phyloP scores from a whole-genome alignment of 495 filamentous ascomycete species.

The Penicillium ochrochloron region DNA sequence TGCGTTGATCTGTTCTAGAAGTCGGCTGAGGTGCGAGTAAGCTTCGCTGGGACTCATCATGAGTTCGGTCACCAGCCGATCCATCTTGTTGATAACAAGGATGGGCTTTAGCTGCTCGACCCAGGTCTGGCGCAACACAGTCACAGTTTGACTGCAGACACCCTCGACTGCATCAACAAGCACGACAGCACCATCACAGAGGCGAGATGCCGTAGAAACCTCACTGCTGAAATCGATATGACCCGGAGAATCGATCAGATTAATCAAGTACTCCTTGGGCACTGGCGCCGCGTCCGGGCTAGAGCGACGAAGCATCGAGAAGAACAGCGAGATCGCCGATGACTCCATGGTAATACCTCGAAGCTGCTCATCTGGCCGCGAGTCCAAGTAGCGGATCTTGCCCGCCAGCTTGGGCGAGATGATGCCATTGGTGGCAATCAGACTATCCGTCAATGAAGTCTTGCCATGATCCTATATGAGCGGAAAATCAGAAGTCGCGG shows the following conservation, averaged over 20 bases:
- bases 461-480: slow-evolving; percentile 83
- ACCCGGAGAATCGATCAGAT: slow-evolving; percentile 96
- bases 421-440: slow-evolving; percentile 99
- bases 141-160: slow-evolving; percentile 98
- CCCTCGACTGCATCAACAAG: slow-evolving; percentile 98
- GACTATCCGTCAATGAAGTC: slow-evolving; percentile 93
- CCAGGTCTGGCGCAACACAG: slow-evolving; percentile 94
- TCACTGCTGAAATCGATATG: slow-evolving; percentile 99
- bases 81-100: slow-evolving; percentile 97
- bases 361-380: slow-evolving; percentile 93
- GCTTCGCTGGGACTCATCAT: slow-evolving; percentile 91
- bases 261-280: slow-evolving; percentile 90
- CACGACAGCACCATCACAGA: slow-evolving; percentile 94
- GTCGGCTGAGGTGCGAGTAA: slow-evolving; percentile 84
- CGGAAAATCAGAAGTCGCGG: slow-evolving; percentile 6
- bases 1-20: slow-evolving; percentile 95
- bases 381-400: slow-evolving; percentile 97
- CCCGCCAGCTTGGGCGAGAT: slow-evolving; percentile 97
- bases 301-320: slow-evolving; percentile 80
- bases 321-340: slow-evolving; percentile 95
- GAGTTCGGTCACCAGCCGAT: slow-evolving; percentile 88
- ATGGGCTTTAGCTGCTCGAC: slow-evolving; percentile 94
- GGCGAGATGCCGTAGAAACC: slow-evolving; percentile 90
- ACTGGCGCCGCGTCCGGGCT: slow-evolving; percentile 69
- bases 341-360: slow-evolving; percentile 99